These are phyloP conservation scores for Nymphaea thermarum DNA, from an alignment of 164 flowering plant species.

Conservation along the genomic window DNA sequence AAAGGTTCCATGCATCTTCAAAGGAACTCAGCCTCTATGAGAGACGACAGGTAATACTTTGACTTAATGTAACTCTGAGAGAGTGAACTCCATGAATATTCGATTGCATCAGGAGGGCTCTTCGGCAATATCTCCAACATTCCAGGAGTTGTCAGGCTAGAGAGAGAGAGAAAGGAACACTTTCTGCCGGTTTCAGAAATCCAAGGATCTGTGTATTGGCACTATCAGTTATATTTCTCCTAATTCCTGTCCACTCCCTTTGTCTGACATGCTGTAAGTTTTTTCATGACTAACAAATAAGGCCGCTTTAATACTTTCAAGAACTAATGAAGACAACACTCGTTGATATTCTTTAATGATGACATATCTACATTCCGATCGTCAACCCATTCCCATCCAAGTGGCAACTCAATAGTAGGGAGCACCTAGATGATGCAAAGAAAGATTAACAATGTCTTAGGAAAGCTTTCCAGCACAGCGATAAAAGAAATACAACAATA, in stretches of 20 bases:
- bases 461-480: too few relatives aligned
- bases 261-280: conserved; percentile 49
- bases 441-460: neutral
- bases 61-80: conserved; percentile 20
- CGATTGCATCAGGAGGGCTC: conserved; percentile 14
- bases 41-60: conserved; percentile 50
- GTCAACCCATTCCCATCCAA: conserved; percentile 72
- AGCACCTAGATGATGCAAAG: conserved; percentile 16
- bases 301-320: conserved; percentile 57
- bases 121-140: conserved; percentile 37
- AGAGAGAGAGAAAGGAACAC: conserved; percentile 57
- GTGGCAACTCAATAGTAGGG: conserved; percentile 31
- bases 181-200: conserved; percentile 61
- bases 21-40: conserved; percentile 63
- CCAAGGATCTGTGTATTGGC: conserved; percentile 44
- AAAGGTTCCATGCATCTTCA: conserved; percentile 13
- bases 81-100: conserved; percentile 78
- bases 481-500: too few relatives aligned
- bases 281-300: conserved; percentile 32
- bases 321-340: conserved; percentile 77
- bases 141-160: conserved; percentile 38
- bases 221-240: conserved; percentile 22
- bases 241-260: conserved; percentile 73
- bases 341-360: conserved; percentile 47
- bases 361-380: conserved; percentile 67